These are phyloP conservation scores for Entophlyctis luteolus DNA, from an alignment of 192 early-diverging fungal genomes.

Conservation along the genomic window DNA sequence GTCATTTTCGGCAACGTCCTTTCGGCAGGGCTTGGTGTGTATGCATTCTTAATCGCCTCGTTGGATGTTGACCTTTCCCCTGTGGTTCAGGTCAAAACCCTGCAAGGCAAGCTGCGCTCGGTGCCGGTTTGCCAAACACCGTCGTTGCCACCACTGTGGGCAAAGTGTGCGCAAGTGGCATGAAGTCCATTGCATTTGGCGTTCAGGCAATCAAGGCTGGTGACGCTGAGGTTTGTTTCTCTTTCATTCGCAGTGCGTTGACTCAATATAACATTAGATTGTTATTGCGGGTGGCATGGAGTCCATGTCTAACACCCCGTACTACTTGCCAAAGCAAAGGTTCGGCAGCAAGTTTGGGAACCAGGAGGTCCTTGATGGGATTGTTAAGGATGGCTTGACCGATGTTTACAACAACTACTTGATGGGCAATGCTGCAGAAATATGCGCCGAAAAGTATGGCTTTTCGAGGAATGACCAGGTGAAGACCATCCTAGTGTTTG, in stretches of 20 bases:
- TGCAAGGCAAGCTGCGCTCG: slow-evolving; percentile 87
- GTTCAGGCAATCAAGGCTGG: slow-evolving; percentile 56
- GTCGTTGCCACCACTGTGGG: slow-evolving; percentile 93
- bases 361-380: slow-evolving; percentile 71
- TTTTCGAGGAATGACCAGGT: slow-evolving; percentile 80
- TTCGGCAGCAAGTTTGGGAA: slow-evolving; percentile 74
- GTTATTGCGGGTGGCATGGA: slow-evolving; percentile 92
- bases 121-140: slow-evolving; percentile 75
- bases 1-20: slow-evolving; percentile 95
- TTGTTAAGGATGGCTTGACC: slow-evolving; percentile 58
- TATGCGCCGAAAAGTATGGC: slow-evolving; percentile 72
- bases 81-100: slow-evolving; percentile 70
- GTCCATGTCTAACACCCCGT: slow-evolving; percentile 93
- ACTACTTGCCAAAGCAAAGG: slow-evolving; percentile 52
- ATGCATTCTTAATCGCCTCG: not conserved
- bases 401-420: slow-evolving; percentile 49
- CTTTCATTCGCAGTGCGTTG: slow-evolving; percentile 62
- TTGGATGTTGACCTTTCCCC: not conserved
- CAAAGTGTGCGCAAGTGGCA: slow-evolving; percentile 97
- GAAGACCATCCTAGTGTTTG: slow-evolving; percentile 59
- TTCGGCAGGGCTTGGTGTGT: slow-evolving; percentile 69
- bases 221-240: slow-evolving; percentile 48
- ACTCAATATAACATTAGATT: slow-evolving; percentile 53
- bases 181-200: slow-evolving; percentile 91
- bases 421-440: slow-evolving; percentile 56